Conservation (phyloP, 345 rosid genomes). For the Boechera retrofracta region DNA sequence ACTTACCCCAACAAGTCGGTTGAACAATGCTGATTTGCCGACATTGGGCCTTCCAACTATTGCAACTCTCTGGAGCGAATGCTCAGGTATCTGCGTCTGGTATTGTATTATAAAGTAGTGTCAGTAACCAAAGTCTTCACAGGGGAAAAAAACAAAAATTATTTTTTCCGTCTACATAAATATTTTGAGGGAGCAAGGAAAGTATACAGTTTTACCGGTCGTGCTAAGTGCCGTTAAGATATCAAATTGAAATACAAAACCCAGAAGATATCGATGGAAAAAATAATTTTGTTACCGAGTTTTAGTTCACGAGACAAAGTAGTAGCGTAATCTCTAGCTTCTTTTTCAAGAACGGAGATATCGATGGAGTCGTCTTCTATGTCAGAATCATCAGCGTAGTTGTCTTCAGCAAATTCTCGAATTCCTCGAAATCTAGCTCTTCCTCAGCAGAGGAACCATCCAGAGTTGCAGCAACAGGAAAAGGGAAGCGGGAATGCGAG, state of each 20-base stretch:
- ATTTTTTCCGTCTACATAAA: neutral
- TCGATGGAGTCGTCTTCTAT: constrained; percentile 53
- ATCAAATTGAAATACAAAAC: neutral
- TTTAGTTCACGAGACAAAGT: constrained; percentile 68
- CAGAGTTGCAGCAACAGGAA: constrained; percentile 33
- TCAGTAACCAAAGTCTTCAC: constrained; percentile 4
- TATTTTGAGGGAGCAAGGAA: neutral
- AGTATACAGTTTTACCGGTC: neutral
- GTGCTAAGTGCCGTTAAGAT: neutral
- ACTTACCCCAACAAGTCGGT: constrained; percentile 92
- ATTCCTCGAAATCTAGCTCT: constrained; percentile 42
- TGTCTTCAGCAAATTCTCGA: constrained; percentile 39
- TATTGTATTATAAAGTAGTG: constrained; percentile 15
- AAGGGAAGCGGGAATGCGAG: constrained; percentile 37
- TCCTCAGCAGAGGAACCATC: constrained; percentile 23
- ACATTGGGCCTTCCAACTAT: constrained; percentile 98
- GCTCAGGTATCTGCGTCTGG: constrained; percentile 80
- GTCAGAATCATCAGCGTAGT: constrained; percentile 34
- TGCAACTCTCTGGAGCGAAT: constrained; percentile 80
- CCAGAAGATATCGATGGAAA: neutral
- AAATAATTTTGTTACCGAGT: constrained; percentile 51
- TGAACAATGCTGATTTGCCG: constrained; percentile 93
- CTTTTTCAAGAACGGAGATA: constrained; percentile 64
- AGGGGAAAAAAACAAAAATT: no score
- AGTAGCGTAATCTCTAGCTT: constrained; percentile 66